Evolutionary conservation across 1,284 basidiomycete species (phyloP), one percentile per base, ranked within the genome.

Genomic region (Leccinum proximum): DNA sequence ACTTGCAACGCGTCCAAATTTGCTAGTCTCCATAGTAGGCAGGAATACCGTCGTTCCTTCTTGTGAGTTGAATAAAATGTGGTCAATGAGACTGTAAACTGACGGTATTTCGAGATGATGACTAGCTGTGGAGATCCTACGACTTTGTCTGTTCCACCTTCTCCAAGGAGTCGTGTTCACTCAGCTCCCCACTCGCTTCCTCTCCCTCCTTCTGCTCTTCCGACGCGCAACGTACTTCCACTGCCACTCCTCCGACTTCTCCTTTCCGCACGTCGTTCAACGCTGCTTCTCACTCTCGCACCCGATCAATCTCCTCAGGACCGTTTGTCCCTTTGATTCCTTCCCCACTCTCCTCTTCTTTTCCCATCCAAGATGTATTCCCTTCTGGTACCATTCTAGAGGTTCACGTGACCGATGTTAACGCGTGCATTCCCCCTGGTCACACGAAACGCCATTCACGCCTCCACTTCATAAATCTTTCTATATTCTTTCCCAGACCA

Each of bases 391-490:
- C 66, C 35, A 30, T 60, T n/a, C 72, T 75, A n/a, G 71, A 76
- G 18, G 40, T 72, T 14, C 62, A 68, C 30, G 67, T 66, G 8
- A 58, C 65, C 6, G 70, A 72, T 38, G 53, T 22, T 1, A 69
- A 72, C 38, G 35, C 48, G 8, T 50, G 30, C 22, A 42, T 67
- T 16, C 71, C 70, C 0, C 74, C 71, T 33, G 64, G 67, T 59
- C 80, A 84, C 62, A 74, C 74, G 9, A 81, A 87, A 56, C 77
- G 87, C 53, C 92, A 95, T 75, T 80, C 85, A 1, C 84, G 92
- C 10, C 81, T 96, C 26, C 95, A 98, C 75, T 94, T 94, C 4
- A 87, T 94, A 60, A 98, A 97, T 73, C 80, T 97, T 2, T 95
- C 93, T 2, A 82, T 96, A 16, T 96, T 91, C 82, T 97, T 97